Conservation (phyloP, 2,329 filamentous ascomycete species). For the Epichloe typhina region DNA sequence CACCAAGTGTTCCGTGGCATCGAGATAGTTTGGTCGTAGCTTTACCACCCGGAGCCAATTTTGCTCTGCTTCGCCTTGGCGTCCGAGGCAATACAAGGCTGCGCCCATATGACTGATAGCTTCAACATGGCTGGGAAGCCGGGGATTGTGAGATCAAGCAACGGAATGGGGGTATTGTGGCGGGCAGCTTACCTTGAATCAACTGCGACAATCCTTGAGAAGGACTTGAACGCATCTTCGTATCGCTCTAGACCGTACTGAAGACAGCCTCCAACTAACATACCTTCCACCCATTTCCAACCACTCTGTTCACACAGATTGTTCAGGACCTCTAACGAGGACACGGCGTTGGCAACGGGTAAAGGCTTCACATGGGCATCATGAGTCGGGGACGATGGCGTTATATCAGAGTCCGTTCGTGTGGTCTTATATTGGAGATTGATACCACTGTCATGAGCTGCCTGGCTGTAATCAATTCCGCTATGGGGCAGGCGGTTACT, state of each 20-base stretch:
- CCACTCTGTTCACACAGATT: slow-evolving; percentile 64
- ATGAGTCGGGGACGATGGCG: slow-evolving; percentile 3
- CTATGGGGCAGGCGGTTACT: neutral
- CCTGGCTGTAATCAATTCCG: neutral
- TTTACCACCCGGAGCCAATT: slow-evolving; percentile 80
- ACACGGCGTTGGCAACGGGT: slow-evolving; percentile 41
- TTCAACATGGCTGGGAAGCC: slow-evolving; percentile 60
- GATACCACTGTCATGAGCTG: neutral
- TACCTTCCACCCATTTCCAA: slow-evolving; percentile 87
- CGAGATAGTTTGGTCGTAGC: slow-evolving; percentile 75
- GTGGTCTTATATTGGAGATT: neutral
- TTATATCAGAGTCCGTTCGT: neutral
- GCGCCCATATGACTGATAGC: slow-evolving; percentile 89
- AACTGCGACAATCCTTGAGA: slow-evolving; percentile 46
- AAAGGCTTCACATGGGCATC: slow-evolving; percentile 15
- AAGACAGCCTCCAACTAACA: slow-evolving; percentile 80
- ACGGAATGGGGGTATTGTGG: slow-evolving; percentile 17
- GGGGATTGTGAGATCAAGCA: slow-evolving; percentile 4
- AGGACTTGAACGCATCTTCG: slow-evolving; percentile 62
- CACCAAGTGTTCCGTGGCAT: slow-evolving; percentile 89
- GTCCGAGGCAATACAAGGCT: slow-evolving; percentile 70
- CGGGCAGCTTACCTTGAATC: slow-evolving; percentile 37
- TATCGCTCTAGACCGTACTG: slow-evolving; percentile 83
- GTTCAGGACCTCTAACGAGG: slow-evolving; percentile 58
- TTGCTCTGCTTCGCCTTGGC: slow-evolving; percentile 69